A percentile compares a stretch with the other conserved stretches of the same genome.
Conservation (phyloP, 805 yeast species). For the Ogataea salicorniae region DNA sequence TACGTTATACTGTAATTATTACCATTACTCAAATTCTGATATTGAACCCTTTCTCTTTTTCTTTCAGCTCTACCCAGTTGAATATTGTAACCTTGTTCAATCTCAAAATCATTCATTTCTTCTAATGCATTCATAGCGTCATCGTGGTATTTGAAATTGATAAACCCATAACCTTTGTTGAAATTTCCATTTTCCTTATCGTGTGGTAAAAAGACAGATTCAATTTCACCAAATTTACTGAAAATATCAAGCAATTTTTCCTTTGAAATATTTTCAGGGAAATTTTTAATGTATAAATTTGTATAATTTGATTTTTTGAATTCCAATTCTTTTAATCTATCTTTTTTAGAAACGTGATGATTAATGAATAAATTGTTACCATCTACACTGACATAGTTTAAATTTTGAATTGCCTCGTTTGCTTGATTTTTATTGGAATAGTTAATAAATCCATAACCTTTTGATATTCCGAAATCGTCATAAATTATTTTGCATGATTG, state of each 20-base stretch:
- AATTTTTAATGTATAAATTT: slow-evolving; percentile 49
- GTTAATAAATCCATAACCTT: slow-evolving; percentile 66
- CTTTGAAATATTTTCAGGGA: slow-evolving; percentile 37
- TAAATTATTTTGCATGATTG: slow-evolving; percentile 42
- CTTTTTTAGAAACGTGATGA: slow-evolving; percentile 61
- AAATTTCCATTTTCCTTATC: slow-evolving; percentile 19
- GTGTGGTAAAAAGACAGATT: slow-evolving; percentile 49
- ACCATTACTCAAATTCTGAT: slow-evolving; percentile 18
- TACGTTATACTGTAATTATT: slow-evolving; percentile 9
- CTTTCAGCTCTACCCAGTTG: slow-evolving; percentile 44
- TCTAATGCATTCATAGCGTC: slow-evolving; percentile 46
- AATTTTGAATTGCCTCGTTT: slow-evolving; percentile 48
- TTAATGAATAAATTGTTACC: slow-evolving; percentile 46
- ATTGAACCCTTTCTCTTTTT: slow-evolving; percentile 25
- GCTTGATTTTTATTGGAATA: slow-evolving; percentile 56
- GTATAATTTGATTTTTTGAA: slow-evolving; percentile 43
- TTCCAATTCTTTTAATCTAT: slow-evolving; percentile 46
- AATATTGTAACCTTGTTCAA: slow-evolving; percentile 26
- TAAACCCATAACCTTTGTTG: slow-evolving; percentile 47
- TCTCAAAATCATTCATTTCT: slow-evolving; percentile 39
- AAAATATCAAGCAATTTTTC: slow-evolving; percentile 40
- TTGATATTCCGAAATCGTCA: slow-evolving; percentile 40
- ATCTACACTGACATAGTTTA: slow-evolving; percentile 24
- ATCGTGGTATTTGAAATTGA: slow-evolving; percentile 44
- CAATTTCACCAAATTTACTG: slow-evolving; percentile 41